A percentile compares a stretch with the other conserved stretches of the same genome.
Conservation (phyloP, 1,284 basidiomycete species). For the Ceratobasidium sp. region DNA sequence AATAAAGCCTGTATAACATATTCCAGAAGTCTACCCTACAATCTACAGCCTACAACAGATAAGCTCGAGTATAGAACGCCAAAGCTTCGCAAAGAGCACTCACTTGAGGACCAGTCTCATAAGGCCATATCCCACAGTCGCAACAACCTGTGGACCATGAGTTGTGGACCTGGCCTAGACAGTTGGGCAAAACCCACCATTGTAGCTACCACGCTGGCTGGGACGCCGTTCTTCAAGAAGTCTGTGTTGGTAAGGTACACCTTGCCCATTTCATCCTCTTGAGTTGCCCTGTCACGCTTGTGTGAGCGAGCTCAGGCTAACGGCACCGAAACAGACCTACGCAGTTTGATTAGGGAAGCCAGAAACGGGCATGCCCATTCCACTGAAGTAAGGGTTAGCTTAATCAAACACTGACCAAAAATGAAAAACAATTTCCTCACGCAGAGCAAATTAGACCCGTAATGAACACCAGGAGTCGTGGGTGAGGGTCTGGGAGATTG, state of each 20-base stretch:
- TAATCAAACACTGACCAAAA: background rate
- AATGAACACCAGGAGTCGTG: slow-evolving; percentile 88
- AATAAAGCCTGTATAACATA: background rate
- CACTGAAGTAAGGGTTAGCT: slow-evolving; percentile 59
- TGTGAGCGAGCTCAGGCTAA: slow-evolving; percentile 52
- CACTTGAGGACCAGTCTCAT: slow-evolving; percentile 67
- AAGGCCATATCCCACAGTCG: slow-evolving; percentile 82
- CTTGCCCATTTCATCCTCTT: slow-evolving; percentile 95
- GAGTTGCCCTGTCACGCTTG: slow-evolving; percentile 73
- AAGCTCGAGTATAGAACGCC: background rate
- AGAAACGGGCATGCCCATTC: slow-evolving; percentile 98
- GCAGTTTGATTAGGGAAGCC: slow-evolving; percentile 98
- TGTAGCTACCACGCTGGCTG: slow-evolving; percentile 88
- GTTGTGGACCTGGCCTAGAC: slow-evolving; percentile 13
- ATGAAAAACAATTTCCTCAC: slow-evolving; percentile 18
- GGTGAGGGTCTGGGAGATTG: slow-evolving; percentile 73
- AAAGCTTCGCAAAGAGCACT: slow-evolving; percentile 58
- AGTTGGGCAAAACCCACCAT: slow-evolving; percentile 62
- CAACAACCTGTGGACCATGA: slow-evolving; percentile 69
- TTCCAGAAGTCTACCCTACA: background rate
- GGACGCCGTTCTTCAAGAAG: slow-evolving; percentile 93
- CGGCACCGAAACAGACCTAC: slow-evolving; percentile 62
- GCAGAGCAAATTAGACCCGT: slow-evolving; percentile 90
- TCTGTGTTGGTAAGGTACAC: slow-evolving; percentile 86
- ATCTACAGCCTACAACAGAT: slow-evolving; percentile 23